Conservation (phyloP, 2,329 filamentous ascomycete genomes). For the Karstenula rhodostoma region DNA sequence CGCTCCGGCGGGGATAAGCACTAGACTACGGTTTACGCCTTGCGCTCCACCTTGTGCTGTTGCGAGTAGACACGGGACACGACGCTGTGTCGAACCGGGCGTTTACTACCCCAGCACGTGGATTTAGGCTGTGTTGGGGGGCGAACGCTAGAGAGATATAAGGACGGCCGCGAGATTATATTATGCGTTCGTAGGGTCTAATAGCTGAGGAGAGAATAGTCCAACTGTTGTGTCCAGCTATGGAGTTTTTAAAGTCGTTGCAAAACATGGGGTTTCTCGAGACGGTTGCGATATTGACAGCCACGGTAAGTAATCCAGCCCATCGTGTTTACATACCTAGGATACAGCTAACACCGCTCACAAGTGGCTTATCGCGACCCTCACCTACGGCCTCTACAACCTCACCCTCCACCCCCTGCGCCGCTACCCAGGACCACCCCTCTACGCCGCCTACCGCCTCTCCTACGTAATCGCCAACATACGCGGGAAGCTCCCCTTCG, state of each 20-base stretch:
- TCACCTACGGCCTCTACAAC: constrained; percentile 22
- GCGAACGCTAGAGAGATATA: too few relatives aligned
- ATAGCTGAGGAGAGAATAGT: neutral
- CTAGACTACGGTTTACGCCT: too few relatives aligned
- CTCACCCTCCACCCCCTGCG: constrained; percentile 21
- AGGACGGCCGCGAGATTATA: too few relatives aligned
- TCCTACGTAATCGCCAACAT: constrained; percentile 19
- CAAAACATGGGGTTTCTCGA: neutral
- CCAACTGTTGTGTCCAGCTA: neutral
- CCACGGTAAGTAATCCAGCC: neutral
- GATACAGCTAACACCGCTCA: neutral
- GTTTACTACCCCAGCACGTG: too few relatives aligned
- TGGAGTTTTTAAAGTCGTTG: neutral
- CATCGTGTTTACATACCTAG: too few relatives aligned
- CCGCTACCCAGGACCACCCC: constrained; percentile 19
- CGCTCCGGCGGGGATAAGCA: too few relatives aligned
- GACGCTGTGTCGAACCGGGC: too few relatives aligned
- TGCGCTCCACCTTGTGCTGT: too few relatives aligned
- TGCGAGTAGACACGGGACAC: too few relatives aligned
- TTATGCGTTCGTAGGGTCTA: neutral
- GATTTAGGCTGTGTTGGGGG: too few relatives aligned
- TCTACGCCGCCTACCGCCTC: constrained; percentile 19
- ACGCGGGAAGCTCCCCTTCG: constrained; percentile 15
- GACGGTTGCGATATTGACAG: neutral
- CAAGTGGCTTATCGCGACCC: neutral